Evolutionary conservation across 1,139 yeast species (phyloP).

Genomic region (Yamadazyma blattariae): DNA sequence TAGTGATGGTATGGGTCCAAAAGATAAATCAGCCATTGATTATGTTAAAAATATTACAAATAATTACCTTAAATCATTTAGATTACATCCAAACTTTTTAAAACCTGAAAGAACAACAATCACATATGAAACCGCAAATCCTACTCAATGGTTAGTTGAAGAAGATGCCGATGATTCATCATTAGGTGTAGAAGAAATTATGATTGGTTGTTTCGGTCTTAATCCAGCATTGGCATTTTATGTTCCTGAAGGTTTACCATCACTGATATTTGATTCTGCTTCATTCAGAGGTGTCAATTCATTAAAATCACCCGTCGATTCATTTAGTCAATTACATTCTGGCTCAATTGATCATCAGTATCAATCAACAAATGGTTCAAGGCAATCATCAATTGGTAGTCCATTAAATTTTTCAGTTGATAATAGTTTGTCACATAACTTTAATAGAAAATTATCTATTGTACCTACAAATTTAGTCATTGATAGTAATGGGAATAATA

Average conservation of each 20-base stretch:
- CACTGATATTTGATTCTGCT: conserved; percentile 1
- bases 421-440: conserved; percentile 8
- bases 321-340: too few species aligned
- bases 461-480: conserved; percentile 26
- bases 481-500: conserved; percentile 9
- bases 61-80: conserved; percentile 21
- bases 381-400: conserved; percentile 28
- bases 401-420: conserved; percentile 20
- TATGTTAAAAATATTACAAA: conserved; percentile 6
- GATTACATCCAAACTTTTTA: conserved; percentile 50
- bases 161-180: conserved; percentile 16
- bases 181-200: conserved; percentile 30
- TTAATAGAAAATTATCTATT: conserved; percentile 24
- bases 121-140: conserved; percentile 42
- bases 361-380: conserved; percentile 13
- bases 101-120: conserved; percentile 22
- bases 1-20: conserved; percentile 8
- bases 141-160: conserved; percentile 31
- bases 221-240: conserved; percentile 11
- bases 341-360: not conserved
- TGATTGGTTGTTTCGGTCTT: conserved; percentile 30
- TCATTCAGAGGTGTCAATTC: not conserved
- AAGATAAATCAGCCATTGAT: conserved; percentile 6
- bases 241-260: conserved; percentile 10
- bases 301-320: not conserved